A percentile compares a stretch with the other conserved stretches of the same genome.
Conservation (phyloP, 306 rosid species). For the Glycyrrhiza uralensis region DNA sequence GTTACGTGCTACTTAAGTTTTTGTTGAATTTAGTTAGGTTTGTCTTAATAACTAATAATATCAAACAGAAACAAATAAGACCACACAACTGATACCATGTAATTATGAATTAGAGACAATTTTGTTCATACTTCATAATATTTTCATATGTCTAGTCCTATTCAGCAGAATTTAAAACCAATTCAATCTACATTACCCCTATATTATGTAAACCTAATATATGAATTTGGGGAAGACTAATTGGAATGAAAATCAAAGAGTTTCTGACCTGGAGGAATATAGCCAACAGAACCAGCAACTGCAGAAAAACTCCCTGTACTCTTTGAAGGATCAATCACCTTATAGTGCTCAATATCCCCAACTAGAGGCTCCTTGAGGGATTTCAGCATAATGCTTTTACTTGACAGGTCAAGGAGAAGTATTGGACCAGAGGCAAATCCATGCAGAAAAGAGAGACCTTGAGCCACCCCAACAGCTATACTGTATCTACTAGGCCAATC, state of each 20-base stretch:
- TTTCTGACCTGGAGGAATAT: conserved; percentile 87
- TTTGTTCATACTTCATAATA: not conserved
- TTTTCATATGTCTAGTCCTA: not conserved
- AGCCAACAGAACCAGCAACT: conserved; percentile 93
- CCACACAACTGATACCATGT: not conserved
- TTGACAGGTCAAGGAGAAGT: conserved; percentile 79
- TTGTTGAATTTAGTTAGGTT: not conserved
- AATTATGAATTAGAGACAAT: not conserved
- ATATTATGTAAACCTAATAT: not conserved
- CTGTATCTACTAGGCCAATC: conserved; percentile 94
- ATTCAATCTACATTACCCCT: not conserved
- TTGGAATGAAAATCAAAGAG: not conserved
- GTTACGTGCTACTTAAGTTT: not conserved
- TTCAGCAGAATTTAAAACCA: not conserved
- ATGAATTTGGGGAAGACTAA: not conserved
- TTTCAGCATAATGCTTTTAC: conserved; percentile 76
- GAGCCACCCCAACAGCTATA: conserved; percentile 88
- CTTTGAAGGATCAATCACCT: conserved; percentile 82
- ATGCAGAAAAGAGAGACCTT: conserved; percentile 88
- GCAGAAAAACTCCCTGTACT: conserved; percentile 82
- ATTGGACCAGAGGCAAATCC: conserved; percentile 67
- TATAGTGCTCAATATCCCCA: conserved; percentile 85
- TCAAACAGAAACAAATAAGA: not conserved
- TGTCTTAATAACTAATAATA: not conserved
- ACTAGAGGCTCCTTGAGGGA: conserved; percentile 90